Base-by-base conservation (phyloP, 768 basidiomycete genomes). In the Gyrodon lividus region DNA sequence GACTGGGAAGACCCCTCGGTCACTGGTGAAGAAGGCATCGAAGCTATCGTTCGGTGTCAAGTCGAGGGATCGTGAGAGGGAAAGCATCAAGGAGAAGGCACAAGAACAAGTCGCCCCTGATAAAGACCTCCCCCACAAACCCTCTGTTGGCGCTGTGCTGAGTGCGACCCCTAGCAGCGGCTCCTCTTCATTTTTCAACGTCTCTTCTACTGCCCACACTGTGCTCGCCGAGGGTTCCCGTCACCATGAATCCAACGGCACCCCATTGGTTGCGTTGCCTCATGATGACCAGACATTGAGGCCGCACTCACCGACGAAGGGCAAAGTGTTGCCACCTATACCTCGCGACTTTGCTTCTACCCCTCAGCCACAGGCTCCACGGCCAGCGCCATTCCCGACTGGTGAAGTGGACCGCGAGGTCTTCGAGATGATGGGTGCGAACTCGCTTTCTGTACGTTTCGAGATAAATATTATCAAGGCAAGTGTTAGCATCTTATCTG, bases 381-480 rank as follows among this genome's bases (percentile, higher is more conserved):
- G 76, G 45, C 69, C 76, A 20, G 74, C 79, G 48, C 81, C 81
- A 6, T 68, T 83, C 55, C 84, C 84, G 1, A 83, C 84, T 5
- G 85, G 84, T 4, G 84, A 83, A 59, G 81, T 86, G 7, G 82
- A 84, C 54, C 73, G 77, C 17, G 84, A 86, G 22, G 64, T 84
- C 48, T 88, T 90, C 58, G 91, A 90, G 59, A 81, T 68, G 57
- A 81, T 89, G 65, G 84, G 84, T 23, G 82, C 83, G 51, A 91
- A 84, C 68, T 83, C 83, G 38, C 67, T 98, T 55, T 86, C 91
- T 56, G 96, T 99, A 10, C 81, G 92, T 55, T 99, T 98, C 69
- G 96, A 99, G 71, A 91, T 98, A 53, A 95, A 89, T 67, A 87
- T 99, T 58, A 92, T 99, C 67, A 98, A 98, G 82, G 94, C 95